These are phyloP conservation scores for Ambrosia trifida DNA, from an alignment of 129 eudicot genomes.

Conservation along the genomic window DNA sequence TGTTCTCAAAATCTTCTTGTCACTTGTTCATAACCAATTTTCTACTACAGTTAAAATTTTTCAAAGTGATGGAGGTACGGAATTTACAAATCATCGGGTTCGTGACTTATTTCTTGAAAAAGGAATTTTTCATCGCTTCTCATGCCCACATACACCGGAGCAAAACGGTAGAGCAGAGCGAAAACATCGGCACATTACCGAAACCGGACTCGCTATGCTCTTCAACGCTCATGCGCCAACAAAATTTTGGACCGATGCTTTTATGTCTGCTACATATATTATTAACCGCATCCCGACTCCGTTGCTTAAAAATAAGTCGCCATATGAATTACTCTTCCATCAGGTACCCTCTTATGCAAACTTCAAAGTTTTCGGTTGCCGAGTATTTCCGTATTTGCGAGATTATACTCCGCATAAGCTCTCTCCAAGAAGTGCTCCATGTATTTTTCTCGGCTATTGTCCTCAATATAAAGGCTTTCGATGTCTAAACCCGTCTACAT, in stretches of 20 bases:
- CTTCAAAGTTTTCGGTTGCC: neutral
- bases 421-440: neutral
- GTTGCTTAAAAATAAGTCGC: neutral
- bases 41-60: too few species aligned
- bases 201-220: neutral
- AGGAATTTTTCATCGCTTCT: too few species aligned
- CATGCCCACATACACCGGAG: too few species aligned
- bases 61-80: too few species aligned
- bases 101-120: too few species aligned
- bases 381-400: neutral
- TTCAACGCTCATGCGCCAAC: neutral
- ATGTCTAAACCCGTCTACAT: neutral
- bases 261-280: neutral
- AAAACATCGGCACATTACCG: neutral
- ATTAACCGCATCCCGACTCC: neutral
- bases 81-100: too few species aligned
- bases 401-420: neutral
- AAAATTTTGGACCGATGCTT: neutral
- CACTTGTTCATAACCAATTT: too few species aligned
- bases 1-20: too few species aligned
- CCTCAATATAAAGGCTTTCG: neutral
- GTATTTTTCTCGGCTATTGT: neutral
- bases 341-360: neutral
- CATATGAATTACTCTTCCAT: neutral
- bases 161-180: neutral